Conservation (phyloP, 441 rosid species). For the Gossypium trilobum region DNA sequence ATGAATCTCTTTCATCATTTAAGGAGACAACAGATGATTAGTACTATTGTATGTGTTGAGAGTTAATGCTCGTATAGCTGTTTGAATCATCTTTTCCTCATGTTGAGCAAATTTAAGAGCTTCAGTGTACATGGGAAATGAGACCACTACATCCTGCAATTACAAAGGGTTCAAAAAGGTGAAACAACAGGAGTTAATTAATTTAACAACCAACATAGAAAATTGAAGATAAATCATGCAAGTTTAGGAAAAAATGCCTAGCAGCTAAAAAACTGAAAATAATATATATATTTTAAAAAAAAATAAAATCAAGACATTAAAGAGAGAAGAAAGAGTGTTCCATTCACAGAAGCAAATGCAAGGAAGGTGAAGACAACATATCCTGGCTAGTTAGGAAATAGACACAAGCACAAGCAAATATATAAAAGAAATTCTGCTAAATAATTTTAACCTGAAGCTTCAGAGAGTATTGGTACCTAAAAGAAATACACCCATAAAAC, state of each 20-base stretch:
- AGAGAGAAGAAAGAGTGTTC: neutral
- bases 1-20: slow-evolving; percentile 10
- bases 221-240: slow-evolving; percentile 4
- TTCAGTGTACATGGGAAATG: slow-evolving; percentile 57
- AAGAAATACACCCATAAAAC: neutral
- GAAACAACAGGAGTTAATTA: neutral
- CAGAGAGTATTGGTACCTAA: neutral
- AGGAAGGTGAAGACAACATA: neutral
- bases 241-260: neutral
- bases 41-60: slow-evolving; percentile 58
- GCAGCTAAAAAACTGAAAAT: neutral
- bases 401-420: neutral
- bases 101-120: slow-evolving; percentile 60
- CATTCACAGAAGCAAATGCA: slow-evolving; percentile 3
- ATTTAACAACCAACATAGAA: neutral
- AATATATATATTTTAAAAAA: neutral
- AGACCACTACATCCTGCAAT: slow-evolving; percentile 46
- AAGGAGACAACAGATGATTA: slow-evolving; percentile 15
- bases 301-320: neutral
- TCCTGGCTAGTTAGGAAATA: neutral
- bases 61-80: slow-evolving; percentile 65
- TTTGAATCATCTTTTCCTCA: slow-evolving; percentile 73
- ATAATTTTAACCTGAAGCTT: neutral
- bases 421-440: slow-evolving; percentile 3
- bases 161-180: neutral